Percentiles rank a stretch among this genome's conserved stretches.
phyloP scores from a whole-genome alignment of 768 basidiomycete genomes.

The Inosperma sp. region DNA sequence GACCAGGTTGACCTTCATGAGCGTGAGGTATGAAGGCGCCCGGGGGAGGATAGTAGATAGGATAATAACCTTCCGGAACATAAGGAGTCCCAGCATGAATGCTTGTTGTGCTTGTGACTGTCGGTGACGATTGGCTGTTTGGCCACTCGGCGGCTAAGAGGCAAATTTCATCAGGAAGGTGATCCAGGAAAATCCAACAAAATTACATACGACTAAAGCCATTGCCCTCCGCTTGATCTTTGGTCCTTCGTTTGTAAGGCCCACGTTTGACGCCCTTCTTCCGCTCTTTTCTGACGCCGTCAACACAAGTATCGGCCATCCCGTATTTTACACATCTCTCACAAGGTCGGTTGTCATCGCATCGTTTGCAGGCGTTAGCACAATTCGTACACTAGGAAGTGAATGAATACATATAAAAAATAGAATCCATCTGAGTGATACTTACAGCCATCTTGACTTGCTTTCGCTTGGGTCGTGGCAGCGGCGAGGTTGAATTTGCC shows the following conservation, averaged over 20 bases:
- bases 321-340: slow-evolving; percentile 89
- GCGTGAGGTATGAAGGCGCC: slow-evolving; percentile 22
- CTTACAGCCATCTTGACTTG: slow-evolving; percentile 83
- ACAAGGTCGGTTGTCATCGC: slow-evolving; percentile 85
- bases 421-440: slow-evolving; percentile 3
- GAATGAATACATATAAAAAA: neutral
- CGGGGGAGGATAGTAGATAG: slow-evolving; percentile 34
- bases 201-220: slow-evolving; percentile 18
- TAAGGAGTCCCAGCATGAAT: slow-evolving; percentile 34
- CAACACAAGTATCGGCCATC: slow-evolving; percentile 69
- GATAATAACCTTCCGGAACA: slow-evolving; percentile 39
- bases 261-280: slow-evolving; percentile 88
- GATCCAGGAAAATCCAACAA: neutral
- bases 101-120: slow-evolving; percentile 26
- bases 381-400: slow-evolving; percentile 68
- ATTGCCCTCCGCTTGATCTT: slow-evolving; percentile 24
- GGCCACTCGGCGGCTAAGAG: slow-evolving; percentile 29
- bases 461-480: slow-evolving; percentile 62
- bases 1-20: slow-evolving; percentile 29
- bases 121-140: slow-evolving; percentile 20
- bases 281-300: slow-evolving; percentile 90
- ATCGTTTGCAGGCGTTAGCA: slow-evolving; percentile 84
- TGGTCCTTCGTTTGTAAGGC: slow-evolving; percentile 69
- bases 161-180: slow-evolving; percentile 6
- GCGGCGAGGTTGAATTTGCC: slow-evolving; percentile 22